Evolutionary conservation across 2,329 filamentous ascomycete species (phyloP).

Genomic region (Emmonsia crescens): DNA sequence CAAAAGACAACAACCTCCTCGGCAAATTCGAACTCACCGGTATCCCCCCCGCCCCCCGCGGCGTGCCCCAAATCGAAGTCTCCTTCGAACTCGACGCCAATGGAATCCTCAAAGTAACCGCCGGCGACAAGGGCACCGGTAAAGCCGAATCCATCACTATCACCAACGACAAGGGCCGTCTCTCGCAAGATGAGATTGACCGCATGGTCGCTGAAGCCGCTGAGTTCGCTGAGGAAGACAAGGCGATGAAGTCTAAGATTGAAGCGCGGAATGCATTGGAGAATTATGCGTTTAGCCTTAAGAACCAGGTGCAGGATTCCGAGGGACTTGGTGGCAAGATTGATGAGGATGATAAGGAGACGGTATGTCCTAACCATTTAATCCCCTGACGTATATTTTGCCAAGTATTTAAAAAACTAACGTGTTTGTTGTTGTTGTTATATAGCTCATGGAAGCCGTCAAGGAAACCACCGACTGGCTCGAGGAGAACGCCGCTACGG

Average conservation of each 20-base stretch:
- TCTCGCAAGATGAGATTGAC: conserved; percentile 93
- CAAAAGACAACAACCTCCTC: conserved; percentile 93
- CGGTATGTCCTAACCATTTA: no score
- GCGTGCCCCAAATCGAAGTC: conserved; percentile 96
- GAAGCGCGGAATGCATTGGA: conserved; percentile 93
- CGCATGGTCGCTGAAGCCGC: conserved; percentile 98
- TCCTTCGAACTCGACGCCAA: conserved; percentile 97
- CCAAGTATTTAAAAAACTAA: no score
- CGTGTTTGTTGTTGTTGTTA: no score
- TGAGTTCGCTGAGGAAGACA: conserved; percentile 98
- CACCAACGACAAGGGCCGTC: conserved; percentile 98
- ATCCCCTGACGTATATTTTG: no score
- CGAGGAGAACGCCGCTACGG: conserved; percentile 81
- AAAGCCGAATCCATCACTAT: conserved; percentile 97
- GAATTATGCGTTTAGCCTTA: conserved; percentile 98
- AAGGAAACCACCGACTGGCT: conserved; percentile 98
- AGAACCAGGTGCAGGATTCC: conserved; percentile 98
- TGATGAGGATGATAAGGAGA: conserved; percentile 96
- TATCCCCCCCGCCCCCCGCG: conserved; percentile 88
- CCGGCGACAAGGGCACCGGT: conserved; percentile 94
- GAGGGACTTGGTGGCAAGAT: conserved; percentile 98
- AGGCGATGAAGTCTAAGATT: conserved; percentile 93
- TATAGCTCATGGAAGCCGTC: conserved; percentile 74
- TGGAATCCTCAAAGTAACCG: conserved; percentile 93
- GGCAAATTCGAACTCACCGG: conserved; percentile 97